Evolutionary conservation across 148 eudicot species (phyloP), one percentile per base, ranked within the genome.

Genomic region (Chenopodium berlandieri): DNA sequence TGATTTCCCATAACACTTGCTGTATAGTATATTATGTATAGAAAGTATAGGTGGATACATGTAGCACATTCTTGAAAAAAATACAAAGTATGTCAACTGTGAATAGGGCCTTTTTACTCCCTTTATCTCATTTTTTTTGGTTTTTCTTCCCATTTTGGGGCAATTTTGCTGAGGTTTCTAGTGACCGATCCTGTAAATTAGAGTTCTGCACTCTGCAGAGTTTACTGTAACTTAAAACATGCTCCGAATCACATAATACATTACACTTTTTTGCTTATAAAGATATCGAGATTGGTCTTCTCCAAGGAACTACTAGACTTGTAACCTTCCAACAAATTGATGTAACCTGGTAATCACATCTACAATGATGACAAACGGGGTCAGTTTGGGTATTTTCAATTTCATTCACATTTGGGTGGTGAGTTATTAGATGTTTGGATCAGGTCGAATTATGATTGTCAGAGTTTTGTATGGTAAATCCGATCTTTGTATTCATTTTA

Each of bases 1-100:
- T 40, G 60, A 75, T 47, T 71, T 14, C 82, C 54, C 76, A 30
- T 62, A 82, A 62, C 44, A 65, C 70, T 82, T 60, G 63, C 12
- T 86, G 86, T 86, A 86, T 78, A 81, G 74, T 75, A 73, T 70
- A 63, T 52, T 76, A 79, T 79, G 83, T 85, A 76, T 82, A 85
- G 67, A 27, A 77, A 70, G 69, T 58, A 77, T 80, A 77, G 88
- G 80, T 83, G 66, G 73, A 76, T 76, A 76, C 65, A 71, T 47
- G 52, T 80, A 80, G 81, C 78, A 19, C 80, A 81, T 75, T 77
- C 79, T 76, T 77, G 25, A 31, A 25, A 23, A 46, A 77, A 14
- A 75, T 34, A 73, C 54, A 12, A 50, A 50, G 54, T 63, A n/a
- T 62, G 66, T 62, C 20, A 31, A 81, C 78, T 81, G 86, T 84